Evolutionary conservation across 805 yeast species (phyloP).

Genomic region (Tetrapisispora fleetii): DNA sequence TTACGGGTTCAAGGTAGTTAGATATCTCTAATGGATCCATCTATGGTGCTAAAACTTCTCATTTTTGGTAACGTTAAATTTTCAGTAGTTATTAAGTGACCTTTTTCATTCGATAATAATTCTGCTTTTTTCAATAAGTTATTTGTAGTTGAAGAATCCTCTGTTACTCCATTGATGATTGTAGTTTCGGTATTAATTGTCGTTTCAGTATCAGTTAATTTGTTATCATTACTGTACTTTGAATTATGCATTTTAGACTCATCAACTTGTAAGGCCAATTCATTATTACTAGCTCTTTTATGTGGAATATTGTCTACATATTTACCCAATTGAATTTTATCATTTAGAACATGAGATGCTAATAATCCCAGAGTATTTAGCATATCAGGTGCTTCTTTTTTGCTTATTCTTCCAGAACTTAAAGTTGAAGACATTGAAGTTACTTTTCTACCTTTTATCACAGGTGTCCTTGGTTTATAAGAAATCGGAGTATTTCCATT

Average conservation of each 20-base stretch:
- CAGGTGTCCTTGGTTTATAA: neutral
- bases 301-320: conserved; percentile 5
- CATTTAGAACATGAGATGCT: conserved; percentile 44
- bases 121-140: neutral
- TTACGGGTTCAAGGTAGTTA: neutral
- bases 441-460: neutral
- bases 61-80: conserved; percentile 15
- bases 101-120: neutral
- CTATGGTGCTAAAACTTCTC: conserved; percentile 22
- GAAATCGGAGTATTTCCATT: neutral
- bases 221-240: too few species aligned
- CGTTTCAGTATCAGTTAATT: conserved; percentile 4
- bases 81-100: neutral
- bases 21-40: conserved; percentile 16
- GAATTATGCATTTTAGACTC: too few species aligned
- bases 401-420: neutral
- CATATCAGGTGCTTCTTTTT: conserved; percentile 18
- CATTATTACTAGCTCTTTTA: neutral
- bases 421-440: neutral
- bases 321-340: conserved; percentile 5
- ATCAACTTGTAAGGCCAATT: too few species aligned
- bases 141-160: neutral
- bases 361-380: conserved; percentile 43
- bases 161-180: neutral
- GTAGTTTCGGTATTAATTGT: neutral